Percentiles rank a stretch among this genome's conserved stretches.
Evolutionary conservation across 306 rosid species (phyloP).

Genomic region (Coriaria nepalensis): DNA sequence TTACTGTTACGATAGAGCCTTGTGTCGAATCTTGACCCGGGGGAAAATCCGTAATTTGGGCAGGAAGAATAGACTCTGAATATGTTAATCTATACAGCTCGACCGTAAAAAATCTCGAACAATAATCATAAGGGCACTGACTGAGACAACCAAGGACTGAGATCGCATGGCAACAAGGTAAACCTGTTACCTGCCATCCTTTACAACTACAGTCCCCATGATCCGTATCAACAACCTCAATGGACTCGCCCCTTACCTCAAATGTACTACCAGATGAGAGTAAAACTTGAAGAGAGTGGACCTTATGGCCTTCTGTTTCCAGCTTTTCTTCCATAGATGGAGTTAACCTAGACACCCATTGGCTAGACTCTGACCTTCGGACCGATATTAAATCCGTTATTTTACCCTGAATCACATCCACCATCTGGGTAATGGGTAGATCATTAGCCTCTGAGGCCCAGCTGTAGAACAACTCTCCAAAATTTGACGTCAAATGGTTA

Average conservation of each 20-base stretch:
- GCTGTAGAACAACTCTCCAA: slow-evolving; percentile 81
- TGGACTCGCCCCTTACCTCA: slow-evolving; percentile 71
- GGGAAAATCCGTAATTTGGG: slow-evolving; percentile 32
- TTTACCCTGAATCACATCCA: slow-evolving; percentile 68
- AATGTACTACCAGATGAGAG: slow-evolving; percentile 45
- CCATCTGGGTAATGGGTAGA: slow-evolving; percentile 94
- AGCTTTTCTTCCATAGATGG: slow-evolving; percentile 90
- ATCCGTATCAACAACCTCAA: slow-evolving; percentile 67
- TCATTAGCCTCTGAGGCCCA: slow-evolving; percentile 88
- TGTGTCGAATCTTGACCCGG: slow-evolving; percentile 34
- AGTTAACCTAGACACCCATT: slow-evolving; percentile 66
- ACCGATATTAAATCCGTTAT: slow-evolving; percentile 62
- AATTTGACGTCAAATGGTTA: slow-evolving; percentile 77
- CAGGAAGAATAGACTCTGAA: slow-evolving; percentile 55
- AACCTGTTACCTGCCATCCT: slow-evolving; percentile 72
- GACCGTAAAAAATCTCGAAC: slow-evolving; percentile 65
- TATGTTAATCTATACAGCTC: slow-evolving; percentile 74
- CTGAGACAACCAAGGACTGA: slow-evolving; percentile 52
- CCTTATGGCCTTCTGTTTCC: slow-evolving; percentile 46
- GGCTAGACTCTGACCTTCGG: slow-evolving; percentile 49
- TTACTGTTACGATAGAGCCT: slow-evolving; percentile 39
- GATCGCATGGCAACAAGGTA: slow-evolving; percentile 83
- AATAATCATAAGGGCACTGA: slow-evolving; percentile 64
- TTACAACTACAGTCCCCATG: slow-evolving; percentile 86
- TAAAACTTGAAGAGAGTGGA: slow-evolving; percentile 44